phyloP scores from a whole-genome alignment of 2,329 filamentous ascomycete genomes.

The Neurospora sp. region DNA sequence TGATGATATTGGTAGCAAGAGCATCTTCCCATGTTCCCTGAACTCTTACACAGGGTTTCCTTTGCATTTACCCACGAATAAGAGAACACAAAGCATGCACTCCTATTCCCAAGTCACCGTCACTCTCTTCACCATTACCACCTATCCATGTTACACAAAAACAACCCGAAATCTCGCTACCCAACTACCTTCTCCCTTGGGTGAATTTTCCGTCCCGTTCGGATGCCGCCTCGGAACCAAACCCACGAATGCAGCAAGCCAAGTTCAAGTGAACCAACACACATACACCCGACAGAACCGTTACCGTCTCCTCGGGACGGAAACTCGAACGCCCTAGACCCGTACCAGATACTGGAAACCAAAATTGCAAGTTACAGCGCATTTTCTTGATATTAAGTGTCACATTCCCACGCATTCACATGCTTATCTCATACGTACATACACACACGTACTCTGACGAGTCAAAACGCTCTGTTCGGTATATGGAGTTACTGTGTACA shows the following conservation, averaged over 20 bases:
- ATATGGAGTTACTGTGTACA: neutral
- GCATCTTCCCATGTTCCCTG: neutral
- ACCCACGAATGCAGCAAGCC: neutral
- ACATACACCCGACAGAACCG: neutral
- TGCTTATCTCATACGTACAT: neutral
- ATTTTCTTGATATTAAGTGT: neutral
- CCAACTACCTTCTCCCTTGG: neutral
- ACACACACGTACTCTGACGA: neutral
- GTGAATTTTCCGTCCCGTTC: neutral
- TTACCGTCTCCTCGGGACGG: neutral
- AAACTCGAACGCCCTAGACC: neutral
- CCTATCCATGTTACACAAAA: neutral
- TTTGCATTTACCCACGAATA: neutral
- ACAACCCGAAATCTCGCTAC: neutral
- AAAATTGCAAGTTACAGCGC: neutral
- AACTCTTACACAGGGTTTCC: neutral
- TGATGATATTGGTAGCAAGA: neutral
- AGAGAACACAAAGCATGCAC: neutral
- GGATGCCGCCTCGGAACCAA: neutral
- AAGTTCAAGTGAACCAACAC: neutral
- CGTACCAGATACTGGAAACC: neutral
- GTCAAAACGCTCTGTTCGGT: neutral
- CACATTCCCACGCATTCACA: neutral
- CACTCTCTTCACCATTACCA: neutral
- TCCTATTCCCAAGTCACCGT: neutral